Evolutionary conservation across 2,329 filamentous ascomycete species (phyloP), one percentile per base, ranked within the genome.

Genomic region (Talaromyces verruculosus): DNA sequence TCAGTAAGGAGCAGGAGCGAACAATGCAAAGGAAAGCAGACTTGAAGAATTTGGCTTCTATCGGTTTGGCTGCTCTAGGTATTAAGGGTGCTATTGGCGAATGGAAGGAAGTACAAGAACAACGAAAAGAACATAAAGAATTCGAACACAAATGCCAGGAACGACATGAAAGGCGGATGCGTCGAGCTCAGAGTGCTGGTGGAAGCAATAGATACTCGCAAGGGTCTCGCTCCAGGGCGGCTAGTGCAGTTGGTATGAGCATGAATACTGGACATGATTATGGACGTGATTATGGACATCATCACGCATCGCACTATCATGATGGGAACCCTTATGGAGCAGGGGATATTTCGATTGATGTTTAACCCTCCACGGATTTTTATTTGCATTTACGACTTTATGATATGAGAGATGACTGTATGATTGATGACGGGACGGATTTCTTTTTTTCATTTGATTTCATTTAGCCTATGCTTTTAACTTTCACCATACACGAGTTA

Each of bases 71-170:
- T 35, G 87, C 87, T 28, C 80, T 90, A 64, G 88, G 88, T 75
- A 87, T 90, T 79, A 89, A 89, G 75, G 84, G 85, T 61, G 88
- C 88, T 15, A 83, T 87, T 72, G 83, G 81, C 5, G 87, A 89
- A 75, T 90, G 88, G 86, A 88, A 89, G 76, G 86, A 89, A 73
- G 87, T 87, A 77, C 85, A 86, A 67, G 84, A 88, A 75, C 83
- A 88, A 74, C 82, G 85, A 67, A 83, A 84, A 69, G 82, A 84
- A 72, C 66, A 67, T 63, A 79, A 82, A 62, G 83, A 88, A 68
- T 83, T 89, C 65, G 82, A 85, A 69, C 73, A 80, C 59, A 80
- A 84, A 72, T 77, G 77, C 67, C 70, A 76, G 2, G 73, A 77
- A 3, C 75, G 77, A 41, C 80, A 80, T 25, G 72, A 74, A 8